Evolutionary conservation across 23 red algal genomes (phyloP), one percentile per base, ranked within the genome.

Genomic region (Gracilaria domingensis): DNA sequence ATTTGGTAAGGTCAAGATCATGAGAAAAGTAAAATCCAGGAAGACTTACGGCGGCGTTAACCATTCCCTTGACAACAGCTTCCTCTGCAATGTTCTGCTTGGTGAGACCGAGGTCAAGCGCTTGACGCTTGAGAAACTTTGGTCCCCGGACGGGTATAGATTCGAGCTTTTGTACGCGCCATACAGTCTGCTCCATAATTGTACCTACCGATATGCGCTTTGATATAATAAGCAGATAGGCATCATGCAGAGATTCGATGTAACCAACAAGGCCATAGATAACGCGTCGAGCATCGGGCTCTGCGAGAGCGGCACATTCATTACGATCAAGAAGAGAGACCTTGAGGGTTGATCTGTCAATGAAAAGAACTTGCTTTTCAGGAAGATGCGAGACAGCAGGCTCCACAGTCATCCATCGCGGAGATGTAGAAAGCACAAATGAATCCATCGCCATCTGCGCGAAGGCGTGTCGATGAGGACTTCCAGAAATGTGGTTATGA

Each of bases 371-470:
- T 30, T 94, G 81, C n/a, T 72, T 82, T 64, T 83, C 58, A 44
- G 77, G 28, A 44, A 94, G 66, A 24, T 49, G 26, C 18, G 79
- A 35, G 17, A 35, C 75, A 12, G 74, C 82, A 36, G 92, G 92
- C 67, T 94, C 82, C 16, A 94, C 79, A 26, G 92, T 94, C 45
- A 94, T 65, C 92, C 92, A 94, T 35, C 92, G 83, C 42, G 92
- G 82, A 34, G 92, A 94, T 37, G 84, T 88, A 47, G 81, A 83
- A 38, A 94, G 84, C 26, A 87, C 40, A 73, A 88, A 82, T 16
- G 82, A 64, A 38, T 94, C 92, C 45, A 88, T 73, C 8, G 84
- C 34, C 92, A 94, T 94, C 1, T 50, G 72, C 23, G 82, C 66
- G 28, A 49, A 73, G 56, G 33, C n/a, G 34, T 33, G 75, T 5